A percentile compares a stretch with the other conserved stretches of the same genome.
phyloP scores from a whole-genome alignment of 139 green algal species.

The Dunaliella sp. region DNA sequence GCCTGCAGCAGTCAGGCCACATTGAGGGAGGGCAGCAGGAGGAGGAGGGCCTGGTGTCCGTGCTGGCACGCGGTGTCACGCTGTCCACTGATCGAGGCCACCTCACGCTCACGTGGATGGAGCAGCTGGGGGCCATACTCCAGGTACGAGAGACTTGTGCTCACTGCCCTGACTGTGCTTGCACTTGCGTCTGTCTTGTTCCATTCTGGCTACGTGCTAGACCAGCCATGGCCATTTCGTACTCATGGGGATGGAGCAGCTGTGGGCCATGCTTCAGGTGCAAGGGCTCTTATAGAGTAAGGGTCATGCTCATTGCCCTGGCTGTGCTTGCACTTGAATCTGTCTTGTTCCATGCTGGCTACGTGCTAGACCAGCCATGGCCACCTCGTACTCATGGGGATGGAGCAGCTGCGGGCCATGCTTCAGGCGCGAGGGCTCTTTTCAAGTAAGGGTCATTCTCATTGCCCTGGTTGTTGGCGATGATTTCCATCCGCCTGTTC shows the following conservation, averaged over 20 bases:
- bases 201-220: no score
- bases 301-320: not conserved
- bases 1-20: no score
- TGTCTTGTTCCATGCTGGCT: no score
- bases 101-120: conserved; percentile 31
- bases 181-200: not conserved
- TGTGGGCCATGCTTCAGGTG: no score
- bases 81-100: conserved; percentile 39
- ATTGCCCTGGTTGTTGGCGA: not conserved
- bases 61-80: conserved; percentile 36
- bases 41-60: conserved; percentile 9
- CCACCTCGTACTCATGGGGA: conserved; percentile 30
- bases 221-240: conserved; percentile 29
- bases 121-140: conserved; percentile 22
- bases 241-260: conserved; percentile 28
- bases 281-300: no score
- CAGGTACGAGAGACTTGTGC: no score
- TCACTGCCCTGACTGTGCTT: not conserved
- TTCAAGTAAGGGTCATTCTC: not conserved
- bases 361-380: no score
- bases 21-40: not conserved
- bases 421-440: no score
- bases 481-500: no score
- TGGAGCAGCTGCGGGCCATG: conserved; percentile 18
- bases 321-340: not conserved